Evolutionary conservation across 2,329 filamentous ascomycete genomes (phyloP).

Genomic region (Aspergillus sp.): DNA sequence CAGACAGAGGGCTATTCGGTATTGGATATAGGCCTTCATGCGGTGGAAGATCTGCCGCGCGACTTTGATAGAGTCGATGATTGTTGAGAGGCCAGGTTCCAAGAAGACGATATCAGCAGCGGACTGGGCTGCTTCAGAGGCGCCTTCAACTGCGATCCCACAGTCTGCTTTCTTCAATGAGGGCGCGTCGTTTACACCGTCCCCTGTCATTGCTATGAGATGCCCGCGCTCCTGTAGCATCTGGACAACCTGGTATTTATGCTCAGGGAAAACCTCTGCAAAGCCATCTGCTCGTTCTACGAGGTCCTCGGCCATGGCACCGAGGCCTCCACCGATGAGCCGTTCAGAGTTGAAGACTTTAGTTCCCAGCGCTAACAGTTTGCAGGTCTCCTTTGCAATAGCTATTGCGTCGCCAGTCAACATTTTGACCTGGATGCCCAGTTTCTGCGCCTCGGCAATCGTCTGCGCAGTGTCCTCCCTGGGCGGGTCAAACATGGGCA

Average conservation of each 20-base stretch:
- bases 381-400: slow-evolving; percentile 79
- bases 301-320: slow-evolving; percentile 71
- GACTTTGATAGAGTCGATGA: slow-evolving; percentile 72
- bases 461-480: slow-evolving; percentile 77
- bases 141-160: slow-evolving; percentile 71
- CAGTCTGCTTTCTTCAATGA: slow-evolving; percentile 74
- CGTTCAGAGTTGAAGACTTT: slow-evolving; percentile 80
- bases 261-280: slow-evolving; percentile 72
- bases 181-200: slow-evolving; percentile 73
- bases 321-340: slow-evolving; percentile 73
- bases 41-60: slow-evolving; percentile 74
- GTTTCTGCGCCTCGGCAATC: slow-evolving; percentile 71
- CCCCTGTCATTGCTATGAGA: slow-evolving; percentile 73
- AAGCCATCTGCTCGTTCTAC: slow-evolving; percentile 74
- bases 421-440: slow-evolving; percentile 79
- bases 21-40: slow-evolving; percentile 79
- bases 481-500: slow-evolving; percentile 79
- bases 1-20: slow-evolving; percentile 72
- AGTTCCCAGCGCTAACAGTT: slow-evolving; percentile 74
- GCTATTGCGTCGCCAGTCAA: slow-evolving; percentile 77
- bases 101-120: slow-evolving; percentile 74
- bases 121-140: slow-evolving; percentile 70
- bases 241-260: slow-evolving; percentile 74
- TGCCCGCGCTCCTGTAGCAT: slow-evolving; percentile 73
- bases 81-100: slow-evolving; percentile 70